A percentile compares a stretch with the other conserved stretches of the same genome.
These are phyloP conservation scores for Echites panduratus DNA, from an alignment of 257 asterid genomes.

Conservation along the genomic window DNA sequence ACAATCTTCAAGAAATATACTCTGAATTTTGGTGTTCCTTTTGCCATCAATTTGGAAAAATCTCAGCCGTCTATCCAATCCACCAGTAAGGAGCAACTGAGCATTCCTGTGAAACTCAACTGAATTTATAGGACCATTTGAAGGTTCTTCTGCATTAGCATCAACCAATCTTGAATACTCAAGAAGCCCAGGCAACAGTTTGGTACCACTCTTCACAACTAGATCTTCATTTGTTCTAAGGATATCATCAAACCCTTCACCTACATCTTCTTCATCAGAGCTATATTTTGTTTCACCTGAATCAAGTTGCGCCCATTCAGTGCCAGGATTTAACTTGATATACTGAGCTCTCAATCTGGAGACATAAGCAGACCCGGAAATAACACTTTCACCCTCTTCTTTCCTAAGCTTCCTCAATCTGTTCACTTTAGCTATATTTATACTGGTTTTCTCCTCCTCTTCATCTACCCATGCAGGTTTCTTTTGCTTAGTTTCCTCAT, in stretches of 20 bases:
- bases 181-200: slow-evolving; percentile 62
- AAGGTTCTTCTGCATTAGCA: slow-evolving; percentile 66
- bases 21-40: slow-evolving; percentile 65
- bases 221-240: slow-evolving; percentile 65
- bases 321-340: slow-evolving; percentile 73
- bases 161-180: slow-evolving; percentile 74
- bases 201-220: slow-evolving; percentile 46
- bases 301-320: slow-evolving; percentile 76
- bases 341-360: slow-evolving; percentile 89
- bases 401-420: slow-evolving; percentile 73
- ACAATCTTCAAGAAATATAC: slow-evolving; percentile 75
- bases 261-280: slow-evolving; percentile 68
- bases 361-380: slow-evolving; percentile 60
- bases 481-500: slow-evolving; percentile 25
- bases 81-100: slow-evolving; percentile 87
- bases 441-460: slow-evolving; percentile 61
- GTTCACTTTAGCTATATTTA: slow-evolving; percentile 70
- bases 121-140: slow-evolving; percentile 56
- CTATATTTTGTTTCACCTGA: slow-evolving; percentile 26
- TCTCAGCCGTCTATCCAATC: slow-evolving; percentile 59
- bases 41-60: slow-evolving; percentile 92
- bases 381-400: slow-evolving; percentile 59
- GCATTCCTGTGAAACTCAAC: slow-evolving; percentile 86
- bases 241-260: slow-evolving; percentile 39
- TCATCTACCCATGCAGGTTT: slow-evolving; percentile 84